Percentiles rank a stretch among this genome's conserved stretches.
Evolutionary conservation across 2,329 filamentous ascomycete species (phyloP).

Genomic region (Lojkania enalia): DNA sequence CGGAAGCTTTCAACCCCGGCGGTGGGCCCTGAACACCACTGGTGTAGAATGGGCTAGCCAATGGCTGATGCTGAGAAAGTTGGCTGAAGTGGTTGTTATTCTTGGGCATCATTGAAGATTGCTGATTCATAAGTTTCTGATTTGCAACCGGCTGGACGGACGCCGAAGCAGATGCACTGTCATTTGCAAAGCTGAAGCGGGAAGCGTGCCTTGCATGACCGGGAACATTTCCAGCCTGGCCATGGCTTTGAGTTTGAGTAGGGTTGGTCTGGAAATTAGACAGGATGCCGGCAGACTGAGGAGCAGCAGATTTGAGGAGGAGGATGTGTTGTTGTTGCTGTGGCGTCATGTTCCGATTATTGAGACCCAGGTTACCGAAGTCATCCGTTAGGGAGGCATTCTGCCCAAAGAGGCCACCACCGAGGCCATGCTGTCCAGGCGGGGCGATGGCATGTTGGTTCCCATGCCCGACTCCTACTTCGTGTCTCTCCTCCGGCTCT

Average conservation of each 20-base stretch:
- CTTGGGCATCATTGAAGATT: slow-evolving; percentile 79
- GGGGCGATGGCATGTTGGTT: slow-evolving; percentile 71
- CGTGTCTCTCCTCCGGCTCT: slow-evolving; percentile 79
- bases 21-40: slow-evolving; percentile 89
- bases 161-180: slow-evolving; percentile 61
- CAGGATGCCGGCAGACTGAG: slow-evolving; percentile 59
- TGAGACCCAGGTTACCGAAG: slow-evolving; percentile 50
- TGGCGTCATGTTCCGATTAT: slow-evolving; percentile 76
- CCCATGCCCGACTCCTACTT: slow-evolving; percentile 62
- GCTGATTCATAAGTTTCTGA: slow-evolving; percentile 79
- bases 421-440: slow-evolving; percentile 69
- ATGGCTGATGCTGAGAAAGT: slow-evolving; percentile 56
- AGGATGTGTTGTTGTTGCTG: slow-evolving; percentile 73
- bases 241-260: slow-evolving; percentile 50
- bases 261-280: slow-evolving; percentile 50
- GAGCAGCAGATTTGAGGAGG: slow-evolving; percentile 61
- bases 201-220: slow-evolving; percentile 83
- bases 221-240: slow-evolving; percentile 60
- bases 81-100: slow-evolving; percentile 54
- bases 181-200: slow-evolving; percentile 84
- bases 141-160: slow-evolving; percentile 78
- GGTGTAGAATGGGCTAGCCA: slow-evolving; percentile 74
- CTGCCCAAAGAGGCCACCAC: slow-evolving; percentile 42
- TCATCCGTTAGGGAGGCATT: slow-evolving; percentile 43
- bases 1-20: slow-evolving; percentile 91